phyloP scores from a whole-genome alignment of 345 rosid genomes.

The Erodium maritimum region DNA sequence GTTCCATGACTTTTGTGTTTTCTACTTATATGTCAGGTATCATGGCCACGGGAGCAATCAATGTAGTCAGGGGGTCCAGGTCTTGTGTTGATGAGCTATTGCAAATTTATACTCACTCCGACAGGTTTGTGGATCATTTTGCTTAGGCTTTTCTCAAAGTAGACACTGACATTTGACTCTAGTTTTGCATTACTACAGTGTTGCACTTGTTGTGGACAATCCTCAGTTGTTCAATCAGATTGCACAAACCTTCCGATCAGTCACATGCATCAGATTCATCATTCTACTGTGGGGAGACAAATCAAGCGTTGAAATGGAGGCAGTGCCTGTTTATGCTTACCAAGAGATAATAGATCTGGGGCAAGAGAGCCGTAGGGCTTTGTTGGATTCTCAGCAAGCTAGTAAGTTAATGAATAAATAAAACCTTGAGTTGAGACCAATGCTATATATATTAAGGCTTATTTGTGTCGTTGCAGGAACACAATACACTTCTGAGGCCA shows the following conservation, averaged over 20 bases:
- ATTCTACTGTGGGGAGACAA: constrained; percentile 89
- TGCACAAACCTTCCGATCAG: constrained; percentile 38
- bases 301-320: constrained; percentile 26
- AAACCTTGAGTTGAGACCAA: too few species aligned
- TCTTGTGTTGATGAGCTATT: constrained; percentile 79
- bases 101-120: constrained; percentile 80
- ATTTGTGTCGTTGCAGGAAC: constrained; percentile 46
- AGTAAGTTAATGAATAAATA: too few species aligned
- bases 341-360: constrained; percentile 59
- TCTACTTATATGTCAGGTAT: constrained; percentile 49
- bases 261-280: constrained; percentile 47
- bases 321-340: constrained; percentile 46
- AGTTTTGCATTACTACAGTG: constrained; percentile 36
- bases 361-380: constrained; percentile 38
- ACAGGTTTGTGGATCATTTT: constrained; percentile 42
- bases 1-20: too few species aligned
- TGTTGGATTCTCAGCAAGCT: constrained; percentile 28
- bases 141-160: constrained; percentile 2
- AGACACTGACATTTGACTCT: constrained; percentile 11
- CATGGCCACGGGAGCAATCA: constrained; percentile 89
- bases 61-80: constrained; percentile 88
- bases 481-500: constrained; percentile 34
- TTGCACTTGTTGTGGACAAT: constrained; percentile 77
- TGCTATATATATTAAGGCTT: too few species aligned
- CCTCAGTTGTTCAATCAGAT: constrained; percentile 79